phyloP scores from a whole-genome alignment of 208 protist genomes.

The Acanthamoeba divionensis region DNA sequence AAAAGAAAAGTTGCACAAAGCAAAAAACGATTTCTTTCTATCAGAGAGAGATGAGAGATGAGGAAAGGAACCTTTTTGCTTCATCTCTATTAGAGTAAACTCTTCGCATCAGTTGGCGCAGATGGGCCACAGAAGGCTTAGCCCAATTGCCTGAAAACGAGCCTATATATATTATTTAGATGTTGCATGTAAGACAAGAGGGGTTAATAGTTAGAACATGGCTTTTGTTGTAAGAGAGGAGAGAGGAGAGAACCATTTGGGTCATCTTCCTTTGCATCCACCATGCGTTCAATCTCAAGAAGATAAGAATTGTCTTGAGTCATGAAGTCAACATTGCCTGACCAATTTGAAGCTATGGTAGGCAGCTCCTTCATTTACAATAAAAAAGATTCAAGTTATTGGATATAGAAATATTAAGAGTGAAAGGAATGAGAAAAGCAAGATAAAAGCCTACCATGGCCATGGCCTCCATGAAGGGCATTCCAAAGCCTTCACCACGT shows the following conservation, averaged over 20 bases:
- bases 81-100: slow-evolving; percentile 31
- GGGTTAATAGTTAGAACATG: background rate
- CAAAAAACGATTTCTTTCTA: background rate
- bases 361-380: slow-evolving; percentile 58
- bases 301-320: slow-evolving; percentile 52
- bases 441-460: slow-evolving; percentile 58
- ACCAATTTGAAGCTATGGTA: slow-evolving; percentile 74
- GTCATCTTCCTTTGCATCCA: background rate
- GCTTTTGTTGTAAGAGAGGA: background rate
- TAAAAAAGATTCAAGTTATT: no score
- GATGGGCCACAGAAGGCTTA: background rate
- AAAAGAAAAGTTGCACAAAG: background rate
- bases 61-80: background rate
- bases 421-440: background rate
- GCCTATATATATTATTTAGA: background rate
- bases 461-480: slow-evolving; percentile 79
- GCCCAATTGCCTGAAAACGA: slow-evolving; percentile 46
- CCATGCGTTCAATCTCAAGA: slow-evolving; percentile 39
- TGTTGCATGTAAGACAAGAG: background rate
- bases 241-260: background rate
- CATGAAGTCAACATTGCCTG: slow-evolving; percentile 73
- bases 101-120: slow-evolving; percentile 27
- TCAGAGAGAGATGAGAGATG: background rate
- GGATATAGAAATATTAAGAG: background rate
- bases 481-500: slow-evolving; percentile 84